Percentiles rank a stretch among this genome's conserved stretches.
phyloP scores from a whole-genome alignment of 2,329 filamentous ascomycete species.

The Xylaria digitata region DNA sequence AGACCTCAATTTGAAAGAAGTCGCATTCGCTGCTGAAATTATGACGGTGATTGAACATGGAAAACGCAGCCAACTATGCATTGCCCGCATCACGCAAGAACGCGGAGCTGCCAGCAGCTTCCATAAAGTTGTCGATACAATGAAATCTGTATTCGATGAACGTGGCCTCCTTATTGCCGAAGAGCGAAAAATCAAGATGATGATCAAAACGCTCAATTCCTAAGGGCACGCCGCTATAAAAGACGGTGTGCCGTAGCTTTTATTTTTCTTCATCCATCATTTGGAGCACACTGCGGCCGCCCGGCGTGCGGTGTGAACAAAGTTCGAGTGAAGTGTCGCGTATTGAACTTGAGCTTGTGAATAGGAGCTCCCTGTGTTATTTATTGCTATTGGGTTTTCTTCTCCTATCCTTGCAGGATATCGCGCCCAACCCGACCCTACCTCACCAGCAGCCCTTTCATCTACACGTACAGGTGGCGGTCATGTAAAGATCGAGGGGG shows the following conservation, averaged over 20 bases:
- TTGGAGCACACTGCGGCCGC: background rate
- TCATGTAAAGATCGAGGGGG: background rate
- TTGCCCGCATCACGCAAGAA: constrained; percentile 89
- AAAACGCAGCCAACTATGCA: constrained; percentile 77
- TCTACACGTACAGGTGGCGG: constrained; percentile 1
- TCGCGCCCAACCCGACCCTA: background rate
- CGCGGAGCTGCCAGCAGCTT: constrained; percentile 93
- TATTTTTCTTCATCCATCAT: background rate
- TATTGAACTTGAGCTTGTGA: constrained; percentile 1
- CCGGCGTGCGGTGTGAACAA: background rate
- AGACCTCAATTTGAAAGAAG: constrained; percentile 86
- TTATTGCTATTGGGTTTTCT: constrained; percentile 4
- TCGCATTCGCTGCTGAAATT: constrained; percentile 87
- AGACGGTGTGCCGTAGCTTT: background rate
- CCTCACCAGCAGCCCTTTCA: background rate
- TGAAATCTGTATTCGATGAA: constrained; percentile 74
- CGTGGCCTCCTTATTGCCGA: constrained; percentile 77
- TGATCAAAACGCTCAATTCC: constrained; percentile 74
- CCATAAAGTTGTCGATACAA: constrained; percentile 80
- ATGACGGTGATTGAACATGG: constrained; percentile 91
- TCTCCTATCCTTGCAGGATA: background rate
- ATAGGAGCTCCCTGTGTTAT: constrained; percentile 5
- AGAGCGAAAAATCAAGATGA: constrained; percentile 74
- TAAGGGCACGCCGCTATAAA: constrained; percentile 45
- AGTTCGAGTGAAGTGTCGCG: background rate